phyloP scores from a whole-genome alignment of 2,329 filamentous ascomycete species.

The Sporothrix pseudoabietina region DNA sequence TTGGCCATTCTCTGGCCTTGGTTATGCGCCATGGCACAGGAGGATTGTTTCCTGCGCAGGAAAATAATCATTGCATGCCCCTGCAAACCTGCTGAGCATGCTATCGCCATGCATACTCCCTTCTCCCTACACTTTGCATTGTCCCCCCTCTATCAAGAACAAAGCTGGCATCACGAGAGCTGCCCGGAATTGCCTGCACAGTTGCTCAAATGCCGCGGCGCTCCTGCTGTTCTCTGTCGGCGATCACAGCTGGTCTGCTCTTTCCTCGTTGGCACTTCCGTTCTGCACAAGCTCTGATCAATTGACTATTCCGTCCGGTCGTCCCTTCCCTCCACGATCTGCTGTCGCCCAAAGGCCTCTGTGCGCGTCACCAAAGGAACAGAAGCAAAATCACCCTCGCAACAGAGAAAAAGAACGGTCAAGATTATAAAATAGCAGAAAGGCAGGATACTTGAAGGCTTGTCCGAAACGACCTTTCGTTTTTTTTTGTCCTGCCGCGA shows the following conservation, averaged over 20 bases:
- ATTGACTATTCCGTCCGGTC: slow-evolving; percentile 9
- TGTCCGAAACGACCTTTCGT: background rate
- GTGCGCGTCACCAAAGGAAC: slow-evolving; percentile 1
- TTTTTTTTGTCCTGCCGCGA: background rate
- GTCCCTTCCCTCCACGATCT: slow-evolving; percentile 7
- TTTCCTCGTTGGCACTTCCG: background rate
- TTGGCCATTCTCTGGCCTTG: background rate
- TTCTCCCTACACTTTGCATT: background rate
- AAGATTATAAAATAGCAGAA: background rate
- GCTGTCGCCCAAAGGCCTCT: background rate
- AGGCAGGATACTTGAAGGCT: background rate
- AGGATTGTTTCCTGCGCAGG: background rate
- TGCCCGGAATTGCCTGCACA: background rate
- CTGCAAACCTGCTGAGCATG: background rate
- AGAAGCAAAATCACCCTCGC: slow-evolving; percentile 1
- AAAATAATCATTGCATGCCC: background rate
- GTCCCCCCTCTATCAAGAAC: background rate
- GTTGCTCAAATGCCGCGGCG: background rate
- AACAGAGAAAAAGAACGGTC: background rate
- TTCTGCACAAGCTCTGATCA: background rate
- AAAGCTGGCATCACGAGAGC: background rate
- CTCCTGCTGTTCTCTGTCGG: background rate
- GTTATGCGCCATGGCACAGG: background rate
- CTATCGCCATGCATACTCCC: background rate
- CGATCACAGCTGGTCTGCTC: background rate